Evolutionary conservation across 257 asterid species (phyloP).

Genomic region (Nicotiana otophora): DNA sequence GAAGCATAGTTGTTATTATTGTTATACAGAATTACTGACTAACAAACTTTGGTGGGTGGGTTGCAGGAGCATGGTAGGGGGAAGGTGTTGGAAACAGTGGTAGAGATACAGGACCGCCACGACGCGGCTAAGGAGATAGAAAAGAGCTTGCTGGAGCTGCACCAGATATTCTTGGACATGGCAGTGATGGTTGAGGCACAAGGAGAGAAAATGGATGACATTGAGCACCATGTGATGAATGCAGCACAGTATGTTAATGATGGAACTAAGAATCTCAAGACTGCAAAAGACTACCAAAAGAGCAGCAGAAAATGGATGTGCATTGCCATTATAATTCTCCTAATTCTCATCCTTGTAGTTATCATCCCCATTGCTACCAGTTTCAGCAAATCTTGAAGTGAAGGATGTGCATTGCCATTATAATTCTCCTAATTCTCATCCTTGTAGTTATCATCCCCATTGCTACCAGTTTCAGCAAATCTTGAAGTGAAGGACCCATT

Average conservation of each 20-base stretch:
- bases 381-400: slow-evolving; percentile 50
- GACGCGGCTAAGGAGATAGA: slow-evolving; percentile 84
- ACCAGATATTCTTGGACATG: slow-evolving; percentile 88
- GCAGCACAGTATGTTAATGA: slow-evolving; percentile 61
- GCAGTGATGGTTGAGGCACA: slow-evolving; percentile 96
- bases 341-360: slow-evolving; percentile 49
- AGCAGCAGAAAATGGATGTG: slow-evolving; percentile 81
- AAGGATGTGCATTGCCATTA: slow-evolving; percentile 51
- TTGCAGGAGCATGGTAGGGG: slow-evolving; percentile 84
- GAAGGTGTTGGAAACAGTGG: slow-evolving; percentile 73
- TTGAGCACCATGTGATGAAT: slow-evolving; percentile 75
- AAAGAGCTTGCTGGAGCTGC: slow-evolving; percentile 84
- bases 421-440: slow-evolving; percentile 54
- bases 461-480: slow-evolving; percentile 57
- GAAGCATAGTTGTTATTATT: background rate
- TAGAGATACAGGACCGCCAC: slow-evolving; percentile 73
- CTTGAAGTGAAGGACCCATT: slow-evolving; percentile 25
- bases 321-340: slow-evolving; percentile 57
- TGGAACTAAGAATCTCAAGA: slow-evolving; percentile 66
- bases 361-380: slow-evolving; percentile 70
- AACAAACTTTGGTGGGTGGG: background rate
- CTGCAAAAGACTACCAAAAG: slow-evolving; percentile 64
- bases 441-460: slow-evolving; percentile 63
- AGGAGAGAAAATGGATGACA: slow-evolving; percentile 89
- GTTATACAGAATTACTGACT: background rate